These are phyloP conservation scores for Hymenoscyphus occultus DNA, from an alignment of 2,329 filamentous ascomycete species.

Conservation along the genomic window DNA sequence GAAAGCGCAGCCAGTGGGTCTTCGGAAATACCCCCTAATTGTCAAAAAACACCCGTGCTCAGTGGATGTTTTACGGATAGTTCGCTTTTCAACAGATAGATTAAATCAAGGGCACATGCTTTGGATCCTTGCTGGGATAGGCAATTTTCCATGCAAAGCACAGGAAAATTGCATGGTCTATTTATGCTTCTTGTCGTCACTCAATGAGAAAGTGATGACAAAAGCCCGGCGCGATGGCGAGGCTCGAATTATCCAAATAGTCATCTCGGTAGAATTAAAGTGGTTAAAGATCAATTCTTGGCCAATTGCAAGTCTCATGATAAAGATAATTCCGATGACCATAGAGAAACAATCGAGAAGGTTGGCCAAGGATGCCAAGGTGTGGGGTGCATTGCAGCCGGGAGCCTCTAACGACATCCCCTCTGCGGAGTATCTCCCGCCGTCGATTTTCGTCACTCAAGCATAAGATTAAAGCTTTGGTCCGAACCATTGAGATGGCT, in stretches of 20 bases:
- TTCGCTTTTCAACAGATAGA: neutral
- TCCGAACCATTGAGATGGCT: neutral
- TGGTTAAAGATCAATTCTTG: neutral
- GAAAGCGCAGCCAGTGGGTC: neutral
- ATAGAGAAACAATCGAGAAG: neutral
- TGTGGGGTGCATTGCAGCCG: conserved; percentile 1
- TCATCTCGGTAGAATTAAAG: neutral
- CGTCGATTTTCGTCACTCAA: neutral
- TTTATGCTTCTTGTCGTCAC: neutral
- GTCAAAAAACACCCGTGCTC: neutral
- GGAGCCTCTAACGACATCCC: neutral
- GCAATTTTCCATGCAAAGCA: neutral
- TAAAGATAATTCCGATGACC: neutral
- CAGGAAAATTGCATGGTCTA: neutral
- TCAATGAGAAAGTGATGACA: neutral
- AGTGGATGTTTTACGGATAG: neutral
- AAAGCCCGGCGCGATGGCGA: neutral
- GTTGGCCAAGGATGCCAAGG: neutral
- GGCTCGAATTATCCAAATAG: neutral
- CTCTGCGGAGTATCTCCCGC: conserved; percentile 1
- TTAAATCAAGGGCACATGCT: neutral
- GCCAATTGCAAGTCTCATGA: conserved; percentile 2
- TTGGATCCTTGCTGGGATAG: neutral
- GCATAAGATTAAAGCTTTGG: neutral
- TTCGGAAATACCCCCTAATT: neutral